Conservation (phyloP, 495 filamentous ascomycete species). For the Xylaria sp. region DNA sequence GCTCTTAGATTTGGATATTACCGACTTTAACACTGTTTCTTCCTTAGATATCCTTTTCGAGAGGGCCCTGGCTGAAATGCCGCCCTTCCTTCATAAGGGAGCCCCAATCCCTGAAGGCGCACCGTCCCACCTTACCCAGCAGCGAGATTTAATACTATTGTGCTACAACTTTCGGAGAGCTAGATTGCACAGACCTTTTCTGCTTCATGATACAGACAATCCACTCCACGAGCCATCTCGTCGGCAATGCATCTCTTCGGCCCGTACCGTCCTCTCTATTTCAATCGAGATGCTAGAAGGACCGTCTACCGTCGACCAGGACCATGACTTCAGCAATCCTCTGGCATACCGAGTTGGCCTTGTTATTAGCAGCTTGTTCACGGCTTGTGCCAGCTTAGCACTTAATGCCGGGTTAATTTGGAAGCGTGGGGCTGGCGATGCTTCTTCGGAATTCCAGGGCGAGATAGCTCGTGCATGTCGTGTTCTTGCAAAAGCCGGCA, state of each 20-base stretch:
- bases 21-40: constrained; percentile 28
- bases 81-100: constrained; percentile 23
- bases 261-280: constrained; percentile 21
- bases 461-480: constrained; percentile 21
- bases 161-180: constrained; percentile 33
- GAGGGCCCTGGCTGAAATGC: constrained; percentile 27
- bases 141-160: constrained; percentile 33
- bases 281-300: constrained; percentile 9
- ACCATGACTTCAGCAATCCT: neutral
- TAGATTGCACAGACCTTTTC: constrained; percentile 37
- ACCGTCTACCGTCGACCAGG: neutral
- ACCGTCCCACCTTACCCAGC: constrained; percentile 17
- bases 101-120: constrained; percentile 11
- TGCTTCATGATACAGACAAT: constrained; percentile 26
- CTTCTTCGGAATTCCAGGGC: neutral
- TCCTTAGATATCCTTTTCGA: constrained; percentile 33
- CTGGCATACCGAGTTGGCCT: constrained; percentile 20
- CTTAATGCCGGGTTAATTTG: constrained; percentile 5
- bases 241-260: constrained; percentile 22
- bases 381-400: constrained; percentile 23
- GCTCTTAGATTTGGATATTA: constrained; percentile 27
- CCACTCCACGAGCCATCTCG: constrained; percentile 16
- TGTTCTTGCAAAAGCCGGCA: constrained; percentile 18
- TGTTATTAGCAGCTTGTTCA: constrained; percentile 25
- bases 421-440: neutral